Evolutionary conservation across 257 asterid genomes (phyloP), one percentile per base, ranked within the genome.

Genomic region (Solanum gracilifrons): DNA sequence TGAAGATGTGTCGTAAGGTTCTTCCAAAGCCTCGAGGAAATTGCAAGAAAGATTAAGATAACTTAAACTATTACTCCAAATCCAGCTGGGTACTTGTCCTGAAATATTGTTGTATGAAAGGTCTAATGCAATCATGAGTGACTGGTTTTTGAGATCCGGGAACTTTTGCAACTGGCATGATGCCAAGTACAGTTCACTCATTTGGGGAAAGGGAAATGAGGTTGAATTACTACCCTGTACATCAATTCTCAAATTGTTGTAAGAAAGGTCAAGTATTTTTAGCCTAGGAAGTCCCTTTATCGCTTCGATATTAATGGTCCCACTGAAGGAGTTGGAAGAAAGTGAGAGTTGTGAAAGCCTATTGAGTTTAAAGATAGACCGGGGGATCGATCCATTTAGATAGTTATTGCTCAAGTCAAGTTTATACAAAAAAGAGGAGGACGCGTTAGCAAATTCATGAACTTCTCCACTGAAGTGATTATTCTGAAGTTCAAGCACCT

Each of bases 31-130:
- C 20, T 25, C 87, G 1, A 92, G n/a, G n/a, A 21, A 83, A 87
- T 92, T 92, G 84, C 4, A 15, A 62, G 92, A 92, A 79, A 90
- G 88, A 68, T 92, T 90, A 41, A 88, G 86, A 89, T 5, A 16
- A 5, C 33, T 8, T 10, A 83, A 27, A 5, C 58, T 2, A 11
- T 51, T 69, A 10, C 36, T 85, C 93, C 93, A 92, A 48, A 91
- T 41, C 93, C 93, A 92, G 11, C 75, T 91, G 3, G 93, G 93
- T 73, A 89, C 55, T 55, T 90, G 79, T 69, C 93, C 93, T 23
- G 27, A 29, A 21, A 92, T 71, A 3, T 86, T 85, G 72, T 91
- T 92, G 66, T 25, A 32, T 39, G 92, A 90, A 79, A 91, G 92
- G 79, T 93, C 95, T 41, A 93, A 83, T 2, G 3, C 9, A 2